Evolutionary conservation across 2,329 filamentous ascomycete species (phyloP), one percentile per base, ranked within the genome.

Genomic region (Phoma sp.): DNA sequence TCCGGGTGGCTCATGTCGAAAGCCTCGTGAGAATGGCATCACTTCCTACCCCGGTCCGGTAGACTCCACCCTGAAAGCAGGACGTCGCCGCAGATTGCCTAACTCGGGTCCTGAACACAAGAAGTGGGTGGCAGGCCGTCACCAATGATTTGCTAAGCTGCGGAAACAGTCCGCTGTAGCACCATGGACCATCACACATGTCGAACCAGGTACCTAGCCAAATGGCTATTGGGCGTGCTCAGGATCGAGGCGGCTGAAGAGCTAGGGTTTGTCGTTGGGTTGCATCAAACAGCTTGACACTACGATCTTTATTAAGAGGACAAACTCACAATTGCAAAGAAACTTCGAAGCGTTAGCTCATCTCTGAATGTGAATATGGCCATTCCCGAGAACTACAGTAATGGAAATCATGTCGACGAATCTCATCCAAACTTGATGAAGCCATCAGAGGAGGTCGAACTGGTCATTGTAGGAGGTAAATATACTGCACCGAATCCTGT

Each of bases 381-480:
- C 4, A 42, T 54, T 9, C 22, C 35, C 3, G 30, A 49, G 18
- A 25, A n/a, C 27, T 44, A 39, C 23, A 39, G 22, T 11, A 43
- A 48, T 7, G 47, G 41, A 14, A 27, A 22, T 33, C 38, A 35
- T 29, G 35, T 8, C 10, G 14, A 35, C 13, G 29, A 2, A 38
- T 2, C 10, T 41, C 9, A n/a, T 25, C 4, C 22, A n/a, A 29
- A 44, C 5, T 13, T 22, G 2, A 18, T n/a, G 22, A 36, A 38
- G 25, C 23, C 37, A 14, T 14, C 29, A 11, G 55, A 60, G 52
- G 45, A 54, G 11, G 50, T 58, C 5, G 58, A 60, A 32, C 14
- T 60, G n/a, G 24, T 60, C 13, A 61, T 64, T 18, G 42, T 64
- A n/a, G 61, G 61, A 43, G 60, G 61, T 61, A 18, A 47, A 37